These are phyloP conservation scores for Obelidium mucronatum DNA, from an alignment of 192 early-diverging fungal genomes.

Conservation along the genomic window DNA sequence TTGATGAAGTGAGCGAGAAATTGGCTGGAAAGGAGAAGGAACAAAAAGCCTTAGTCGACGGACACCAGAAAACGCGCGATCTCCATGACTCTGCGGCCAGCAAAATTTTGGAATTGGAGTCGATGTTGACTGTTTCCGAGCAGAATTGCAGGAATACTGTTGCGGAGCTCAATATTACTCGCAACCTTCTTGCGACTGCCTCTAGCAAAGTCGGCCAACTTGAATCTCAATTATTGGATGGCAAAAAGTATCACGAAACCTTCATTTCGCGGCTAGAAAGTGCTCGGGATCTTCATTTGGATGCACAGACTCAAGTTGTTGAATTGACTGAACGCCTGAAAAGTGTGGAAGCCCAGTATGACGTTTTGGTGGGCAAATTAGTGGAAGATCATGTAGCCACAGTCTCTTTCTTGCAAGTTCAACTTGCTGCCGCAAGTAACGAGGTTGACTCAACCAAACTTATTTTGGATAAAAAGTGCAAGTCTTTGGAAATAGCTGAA, in stretches of 20 bases:
- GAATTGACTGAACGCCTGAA: conserved; percentile 4
- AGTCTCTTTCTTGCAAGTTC: neutral
- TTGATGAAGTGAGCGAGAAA: neutral
- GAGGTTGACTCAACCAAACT: neutral
- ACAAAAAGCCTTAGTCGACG: neutral
- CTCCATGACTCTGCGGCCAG: neutral
- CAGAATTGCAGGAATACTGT: neutral
- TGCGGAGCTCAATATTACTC: neutral
- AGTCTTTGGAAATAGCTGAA: neutral
- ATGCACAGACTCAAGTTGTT: neutral
- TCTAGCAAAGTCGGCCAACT: neutral
- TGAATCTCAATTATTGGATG: neutral
- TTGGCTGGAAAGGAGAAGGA: neutral
- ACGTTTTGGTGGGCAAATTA: neutral
- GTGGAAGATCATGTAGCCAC: neutral
- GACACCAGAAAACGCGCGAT: neutral
- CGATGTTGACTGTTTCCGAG: no score
- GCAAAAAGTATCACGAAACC: conserved; percentile 8
- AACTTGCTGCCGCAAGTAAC: neutral
- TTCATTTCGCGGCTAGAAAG: neutral
- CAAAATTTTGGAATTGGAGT: neutral
- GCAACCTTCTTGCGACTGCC: neutral
- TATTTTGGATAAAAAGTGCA: neutral
- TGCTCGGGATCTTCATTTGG: neutral
- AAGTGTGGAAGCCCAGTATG: conserved; percentile 4